Evolutionary conservation across 2,329 filamentous ascomycete species (phyloP).

Genomic region (Exophiala sp.): DNA sequence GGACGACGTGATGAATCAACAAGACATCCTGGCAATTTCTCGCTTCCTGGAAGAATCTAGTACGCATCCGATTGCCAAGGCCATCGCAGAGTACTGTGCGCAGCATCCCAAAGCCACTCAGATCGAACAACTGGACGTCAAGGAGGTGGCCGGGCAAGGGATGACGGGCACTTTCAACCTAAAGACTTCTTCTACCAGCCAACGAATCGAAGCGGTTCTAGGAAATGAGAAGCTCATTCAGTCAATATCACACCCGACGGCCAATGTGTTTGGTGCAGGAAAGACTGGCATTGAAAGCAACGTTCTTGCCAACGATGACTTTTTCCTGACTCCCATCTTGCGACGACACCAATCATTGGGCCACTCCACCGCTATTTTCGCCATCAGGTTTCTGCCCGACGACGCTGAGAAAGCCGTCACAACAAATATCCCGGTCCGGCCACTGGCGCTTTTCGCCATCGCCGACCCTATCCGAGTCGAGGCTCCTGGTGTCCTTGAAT

Average conservation of each 20-base stretch:
- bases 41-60: constrained; percentile 53
- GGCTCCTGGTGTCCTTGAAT: constrained; percentile 57
- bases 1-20: constrained; percentile 24
- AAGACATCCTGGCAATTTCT: constrained; percentile 42
- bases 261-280: not conserved
- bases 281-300: not conserved
- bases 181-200: constrained; percentile 23
- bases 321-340: constrained; percentile 12
- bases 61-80: constrained; percentile 54
- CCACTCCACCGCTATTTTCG: constrained; percentile 43
- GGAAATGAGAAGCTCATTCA: constrained; percentile 53
- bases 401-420: constrained; percentile 2
- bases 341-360: constrained; percentile 31
- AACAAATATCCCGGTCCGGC: constrained; percentile 31
- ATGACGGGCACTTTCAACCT: constrained; percentile 49
- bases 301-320: constrained; percentile 8
- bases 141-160: constrained; percentile 54
- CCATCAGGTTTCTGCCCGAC: constrained; percentile 32
- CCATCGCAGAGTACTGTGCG: constrained; percentile 47
- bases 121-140: constrained; percentile 37
- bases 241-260: constrained; percentile 8
- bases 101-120: constrained; percentile 29
- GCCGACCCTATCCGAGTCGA: constrained; percentile 76
- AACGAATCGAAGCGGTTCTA: constrained; percentile 45
- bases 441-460: constrained; percentile 65